These are phyloP conservation scores for Diospyros kaki DNA, from an alignment of 148 eudicot genomes.

Conservation along the genomic window DNA sequence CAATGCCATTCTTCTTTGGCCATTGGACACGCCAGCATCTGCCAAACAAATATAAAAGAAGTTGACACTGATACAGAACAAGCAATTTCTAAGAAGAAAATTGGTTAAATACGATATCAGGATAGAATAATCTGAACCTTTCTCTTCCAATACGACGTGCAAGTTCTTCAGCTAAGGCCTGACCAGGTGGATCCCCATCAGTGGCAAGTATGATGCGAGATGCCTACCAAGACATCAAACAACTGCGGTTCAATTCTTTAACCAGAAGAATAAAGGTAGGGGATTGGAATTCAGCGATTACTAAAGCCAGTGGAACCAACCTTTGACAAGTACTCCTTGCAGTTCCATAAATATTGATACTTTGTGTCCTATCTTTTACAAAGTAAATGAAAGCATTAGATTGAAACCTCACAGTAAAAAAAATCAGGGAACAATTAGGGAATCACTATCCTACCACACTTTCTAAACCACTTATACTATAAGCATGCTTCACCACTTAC, in stretches of 20 bases:
- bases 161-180: conserved; percentile 96
- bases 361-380: conserved; percentile 74
- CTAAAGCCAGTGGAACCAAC: conserved; percentile 30
- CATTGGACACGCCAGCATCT: conserved; percentile 97
- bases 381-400: conserved; percentile 29
- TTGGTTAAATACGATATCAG: background rate
- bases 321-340: conserved; percentile 75
- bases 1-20: conserved; percentile 71
- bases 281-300: too few species aligned
- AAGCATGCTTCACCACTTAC: background rate
- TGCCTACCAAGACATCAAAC: conserved; percentile 43
- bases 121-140: conserved; percentile 39
- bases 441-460: background rate
- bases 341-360: conserved; percentile 85
- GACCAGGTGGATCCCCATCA: conserved; percentile 87
- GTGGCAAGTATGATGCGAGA: conserved; percentile 96
- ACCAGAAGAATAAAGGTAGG: background rate
- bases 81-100: background rate
- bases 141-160: conserved; percentile 96
- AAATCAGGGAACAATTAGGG: background rate
- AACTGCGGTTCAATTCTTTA: background rate
- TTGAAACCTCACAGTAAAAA: conserved; percentile 1
- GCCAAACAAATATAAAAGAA: conserved; percentile 11
- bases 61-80: conserved; percentile 1
- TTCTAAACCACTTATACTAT: background rate